A percentile compares a stretch with the other conserved stretches of the same genome.
Conservation (phyloP, 768 basidiomycete species). For the Lactifluus piperatus region DNA sequence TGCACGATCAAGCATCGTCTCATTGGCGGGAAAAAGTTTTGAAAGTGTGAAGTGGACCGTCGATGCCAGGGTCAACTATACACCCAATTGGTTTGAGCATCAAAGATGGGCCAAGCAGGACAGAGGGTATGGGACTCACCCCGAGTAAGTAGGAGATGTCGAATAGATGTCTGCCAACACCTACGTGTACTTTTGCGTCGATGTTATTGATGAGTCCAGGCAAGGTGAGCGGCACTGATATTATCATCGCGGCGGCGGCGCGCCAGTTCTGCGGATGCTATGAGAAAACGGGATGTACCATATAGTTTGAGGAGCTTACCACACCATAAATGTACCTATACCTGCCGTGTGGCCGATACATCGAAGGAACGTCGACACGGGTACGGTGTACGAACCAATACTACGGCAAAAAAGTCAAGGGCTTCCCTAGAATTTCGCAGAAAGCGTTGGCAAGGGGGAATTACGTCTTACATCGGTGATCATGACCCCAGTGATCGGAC, state of each 20-base stretch:
- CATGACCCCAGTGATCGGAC: slow-evolving; percentile 76
- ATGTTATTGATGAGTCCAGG: slow-evolving; percentile 76
- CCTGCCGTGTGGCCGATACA: slow-evolving; percentile 73
- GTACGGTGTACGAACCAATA: slow-evolving; percentile 72
- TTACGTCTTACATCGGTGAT: slow-evolving; percentile 40
- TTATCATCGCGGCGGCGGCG: slow-evolving; percentile 56
- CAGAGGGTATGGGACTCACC: slow-evolving; percentile 28
- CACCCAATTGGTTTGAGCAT: not conserved
- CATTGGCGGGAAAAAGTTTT: slow-evolving; percentile 11
- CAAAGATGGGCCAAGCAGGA: not conserved
- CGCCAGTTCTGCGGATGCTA: slow-evolving; percentile 65
- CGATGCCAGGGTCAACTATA: slow-evolving; percentile 17
- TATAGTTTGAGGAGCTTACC: slow-evolving; percentile 29
- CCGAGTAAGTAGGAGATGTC: slow-evolving; percentile 73
- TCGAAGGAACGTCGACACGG: slow-evolving; percentile 71
- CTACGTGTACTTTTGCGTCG: slow-evolving; percentile 53
- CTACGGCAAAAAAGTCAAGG: slow-evolving; percentile 26
- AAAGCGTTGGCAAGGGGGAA: too few species aligned
- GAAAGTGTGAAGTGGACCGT: slow-evolving; percentile 13
- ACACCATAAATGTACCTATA: slow-evolving; percentile 73
- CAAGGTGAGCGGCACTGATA: slow-evolving; percentile 60
- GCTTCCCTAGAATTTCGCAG: not conserved
- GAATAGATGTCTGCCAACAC: slow-evolving; percentile 47
- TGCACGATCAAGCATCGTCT: slow-evolving; percentile 18
- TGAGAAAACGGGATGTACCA: not conserved